phyloP scores from a whole-genome alignment of 495 filamentous ascomycete genomes.

The Saxispiralis lemnorum region DNA sequence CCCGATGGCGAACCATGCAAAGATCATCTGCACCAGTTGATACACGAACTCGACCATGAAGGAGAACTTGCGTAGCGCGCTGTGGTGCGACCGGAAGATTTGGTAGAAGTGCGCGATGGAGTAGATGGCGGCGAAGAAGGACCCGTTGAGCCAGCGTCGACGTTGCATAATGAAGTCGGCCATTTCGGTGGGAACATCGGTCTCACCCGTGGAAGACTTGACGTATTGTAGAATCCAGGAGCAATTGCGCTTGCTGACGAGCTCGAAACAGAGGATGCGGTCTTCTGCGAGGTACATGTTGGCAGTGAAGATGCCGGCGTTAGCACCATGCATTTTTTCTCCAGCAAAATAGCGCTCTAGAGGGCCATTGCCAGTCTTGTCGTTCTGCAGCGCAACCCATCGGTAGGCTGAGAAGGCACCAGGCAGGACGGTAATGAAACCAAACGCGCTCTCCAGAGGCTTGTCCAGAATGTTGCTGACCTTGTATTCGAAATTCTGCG shows the following conservation, averaged over 20 bases:
- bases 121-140: conserved; percentile 96
- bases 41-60: conserved; percentile 86
- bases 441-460: conserved; percentile 90
- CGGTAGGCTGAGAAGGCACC: conserved; percentile 97
- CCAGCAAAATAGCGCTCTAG: conserved; percentile 94
- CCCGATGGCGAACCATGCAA: conserved; percentile 97
- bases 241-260: conserved; percentile 91
- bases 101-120: conserved; percentile 86
- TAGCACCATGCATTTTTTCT: conserved; percentile 90
- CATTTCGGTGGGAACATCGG: conserved; percentile 91
- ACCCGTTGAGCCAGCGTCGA: conserved; percentile 93
- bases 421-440: conserved; percentile 91
- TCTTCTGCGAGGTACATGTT: conserved; percentile 99
- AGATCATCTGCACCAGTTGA: conserved; percentile 89
- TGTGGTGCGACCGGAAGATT: conserved; percentile 83
- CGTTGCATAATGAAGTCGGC: conserved; percentile 91
- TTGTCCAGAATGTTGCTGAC: conserved; percentile 99
- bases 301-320: conserved; percentile 93
- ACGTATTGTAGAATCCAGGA: conserved; percentile 96
- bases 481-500: conserved; percentile 99
- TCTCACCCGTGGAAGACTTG: conserved; percentile 89
- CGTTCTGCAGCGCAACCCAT: conserved; percentile 86
- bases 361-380: conserved; percentile 80
- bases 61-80: conserved; percentile 67
- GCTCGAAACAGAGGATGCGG: conserved; percentile 97